phyloP scores from a whole-genome alignment of 352 stramenopile genomes.

The Phytophthora boehmeriae region DNA sequence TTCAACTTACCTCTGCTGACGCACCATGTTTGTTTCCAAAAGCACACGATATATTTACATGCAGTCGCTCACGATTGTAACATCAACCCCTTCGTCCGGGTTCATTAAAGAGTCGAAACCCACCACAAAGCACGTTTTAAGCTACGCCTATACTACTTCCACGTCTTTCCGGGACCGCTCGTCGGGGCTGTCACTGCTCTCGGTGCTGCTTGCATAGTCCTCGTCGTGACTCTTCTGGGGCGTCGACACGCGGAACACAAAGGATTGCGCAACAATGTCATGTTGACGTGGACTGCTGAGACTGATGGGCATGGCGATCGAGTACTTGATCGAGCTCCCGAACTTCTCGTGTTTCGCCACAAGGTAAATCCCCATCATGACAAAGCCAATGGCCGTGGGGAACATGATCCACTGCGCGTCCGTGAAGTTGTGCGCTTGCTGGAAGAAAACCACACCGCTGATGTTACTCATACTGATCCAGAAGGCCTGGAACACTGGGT shows the following conservation, averaged over 20 bases:
- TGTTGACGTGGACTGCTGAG: slow-evolving; percentile 84
- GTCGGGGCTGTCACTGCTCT: slow-evolving; percentile 41
- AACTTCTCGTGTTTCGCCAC: slow-evolving; percentile 91
- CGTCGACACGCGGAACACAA: slow-evolving; percentile 86
- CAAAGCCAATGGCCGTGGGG: slow-evolving; percentile 69
- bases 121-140: slow-evolving; percentile 7
- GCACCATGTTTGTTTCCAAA: not conserved
- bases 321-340: slow-evolving; percentile 89
- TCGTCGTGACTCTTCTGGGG: slow-evolving; percentile 76
- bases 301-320: slow-evolving; percentile 87
- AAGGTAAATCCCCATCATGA: slow-evolving; percentile 77
- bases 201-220: slow-evolving; percentile 57
- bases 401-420: slow-evolving; percentile 87
- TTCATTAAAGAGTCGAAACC: slow-evolving; percentile 32
- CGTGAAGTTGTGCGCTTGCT: slow-evolving; percentile 85
- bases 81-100: slow-evolving; percentile 35
- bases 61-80: slow-evolving; percentile 13
- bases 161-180: slow-evolving; percentile 39
- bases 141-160: slow-evolving; percentile 51
- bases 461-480: slow-evolving; percentile 92
- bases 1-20: not conserved
- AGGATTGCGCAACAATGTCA: slow-evolving; percentile 89
- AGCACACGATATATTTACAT: slow-evolving; percentile 31
- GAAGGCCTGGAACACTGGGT: slow-evolving; percentile 88
- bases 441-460: slow-evolving; percentile 87